Conservation (phyloP, 2,329 filamentous ascomycete genomes). For the Stylonectria norvegica region DNA sequence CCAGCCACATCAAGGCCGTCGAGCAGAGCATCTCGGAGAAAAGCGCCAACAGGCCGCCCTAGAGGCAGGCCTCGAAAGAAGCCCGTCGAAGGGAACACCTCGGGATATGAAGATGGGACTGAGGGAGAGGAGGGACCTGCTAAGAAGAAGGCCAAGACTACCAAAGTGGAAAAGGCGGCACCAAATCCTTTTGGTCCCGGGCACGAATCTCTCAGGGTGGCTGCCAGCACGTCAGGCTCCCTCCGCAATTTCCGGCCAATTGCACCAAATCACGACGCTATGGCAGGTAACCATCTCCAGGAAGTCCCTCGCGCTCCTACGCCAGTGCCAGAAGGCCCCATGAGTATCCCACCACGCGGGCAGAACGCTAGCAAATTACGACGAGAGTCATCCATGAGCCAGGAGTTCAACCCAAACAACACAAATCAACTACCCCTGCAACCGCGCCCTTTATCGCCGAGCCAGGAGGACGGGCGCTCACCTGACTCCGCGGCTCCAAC, state of each 20-base stretch:
- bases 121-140: conserved; percentile 54
- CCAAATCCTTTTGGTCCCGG: conserved; percentile 69
- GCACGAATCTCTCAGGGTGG: conserved; percentile 79
- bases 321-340: conserved; percentile 58
- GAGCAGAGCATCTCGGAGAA: conserved; percentile 53
- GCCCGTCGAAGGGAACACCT: conserved; percentile 62
- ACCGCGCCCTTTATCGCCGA: conserved; percentile 39
- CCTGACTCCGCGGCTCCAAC: conserved; percentile 53
- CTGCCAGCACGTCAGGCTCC: conserved; percentile 85
- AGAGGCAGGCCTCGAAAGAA: conserved; percentile 56
- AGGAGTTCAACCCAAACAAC: conserved; percentile 47
- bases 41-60: conserved; percentile 51
- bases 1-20: conserved; percentile 53
- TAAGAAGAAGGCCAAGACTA: conserved; percentile 75
- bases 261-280: conserved; percentile 45
- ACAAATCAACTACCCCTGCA: conserved; percentile 42
- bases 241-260: conserved; percentile 80
- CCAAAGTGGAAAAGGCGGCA: conserved; percentile 67
- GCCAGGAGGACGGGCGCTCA: conserved; percentile 50
- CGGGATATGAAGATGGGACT: conserved; percentile 66
- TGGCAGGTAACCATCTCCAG: conserved; percentile 55
- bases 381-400: conserved; percentile 57
- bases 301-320: conserved; percentile 75
- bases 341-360: conserved; percentile 29
- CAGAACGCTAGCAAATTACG: conserved; percentile 41